Evolutionary conservation across 192 early-diverging fungal species (phyloP).

Genomic region (Podila clonocystis): DNA sequence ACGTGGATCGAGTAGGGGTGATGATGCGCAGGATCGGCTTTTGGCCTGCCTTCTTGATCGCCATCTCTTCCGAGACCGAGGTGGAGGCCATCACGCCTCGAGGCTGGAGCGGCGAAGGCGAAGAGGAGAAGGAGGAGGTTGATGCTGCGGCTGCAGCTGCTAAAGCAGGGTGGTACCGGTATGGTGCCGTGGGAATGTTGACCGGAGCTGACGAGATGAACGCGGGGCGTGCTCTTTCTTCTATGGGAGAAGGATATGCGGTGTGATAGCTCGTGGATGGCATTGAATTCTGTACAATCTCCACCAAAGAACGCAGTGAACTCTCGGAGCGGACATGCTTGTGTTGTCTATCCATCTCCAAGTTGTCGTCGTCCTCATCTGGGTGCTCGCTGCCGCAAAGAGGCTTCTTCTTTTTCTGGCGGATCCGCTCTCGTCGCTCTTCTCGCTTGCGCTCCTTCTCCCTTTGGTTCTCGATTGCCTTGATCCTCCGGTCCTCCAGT

Average conservation of each 20-base stretch:
- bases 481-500: slow-evolving; percentile 39
- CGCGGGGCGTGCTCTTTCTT: neutral
- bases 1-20: slow-evolving; percentile 18
- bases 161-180: slow-evolving; percentile 5
- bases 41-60: slow-evolving; percentile 37
- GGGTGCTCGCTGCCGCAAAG: neutral
- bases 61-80: slow-evolving; percentile 33
- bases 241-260: neutral
- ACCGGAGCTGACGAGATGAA: slow-evolving; percentile 27
- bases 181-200: slow-evolving; percentile 28
- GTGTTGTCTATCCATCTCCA: neutral
- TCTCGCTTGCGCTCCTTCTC: slow-evolving; percentile 36
- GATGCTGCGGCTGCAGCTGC: neutral
- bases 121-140: slow-evolving; percentile 24
- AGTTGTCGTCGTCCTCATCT: neutral
- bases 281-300: neutral
- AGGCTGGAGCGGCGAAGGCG: slow-evolving; percentile 40
- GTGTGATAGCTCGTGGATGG: neutral
- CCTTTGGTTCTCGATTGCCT: slow-evolving; percentile 8
- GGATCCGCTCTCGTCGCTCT: slow-evolving; percentile 26
- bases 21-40: slow-evolving; percentile 25
- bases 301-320: neutral
- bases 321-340: neutral
- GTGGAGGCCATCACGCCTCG: slow-evolving; percentile 40
- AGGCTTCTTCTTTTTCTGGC: slow-evolving; percentile 16